Base-by-base conservation (phyloP, 2,329 filamentous ascomycete genomes). In the Pseudogymnoascus verrucosus region DNA sequence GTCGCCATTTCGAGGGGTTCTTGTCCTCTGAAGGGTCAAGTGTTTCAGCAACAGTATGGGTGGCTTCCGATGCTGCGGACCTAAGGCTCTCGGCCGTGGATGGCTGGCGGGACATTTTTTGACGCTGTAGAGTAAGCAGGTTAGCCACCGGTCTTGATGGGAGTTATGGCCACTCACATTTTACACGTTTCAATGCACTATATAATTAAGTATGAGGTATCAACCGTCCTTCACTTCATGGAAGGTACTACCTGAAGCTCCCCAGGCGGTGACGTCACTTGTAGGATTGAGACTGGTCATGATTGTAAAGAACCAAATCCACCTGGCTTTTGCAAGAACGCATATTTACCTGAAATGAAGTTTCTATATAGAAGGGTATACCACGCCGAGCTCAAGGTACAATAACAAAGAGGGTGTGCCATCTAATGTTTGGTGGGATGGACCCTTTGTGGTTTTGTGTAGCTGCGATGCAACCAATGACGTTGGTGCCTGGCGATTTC, bases 71-170 rank as follows among this genome's bases (percentile, higher is more conserved):
- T 7, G 67, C 65, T 36, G 64, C 67, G 16, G 51, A 60, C 62
- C 66, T 68, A 51, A 71, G 39, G 36, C 34, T 63, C n/a, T 70
- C 66, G n/a, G 65, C n/a, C 5, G 66, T 68, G 40, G 68, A 67
- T 21, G 67, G 67, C 60, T 71, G 66, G 62, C 62, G 63, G 21
- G 70, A 69, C 69, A 71, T 72, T 54, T 54, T 31, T 6, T 1
- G n/a, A 19, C n/a, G 16, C 47, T 54, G n/a, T 16, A 19, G n/a
- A 54, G 26, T 12, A 3, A 54, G 19, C 26, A 31, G 26, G 5
- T 54, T 47, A 54, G 26, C 47, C 12, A 12, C 23, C 8, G 23
- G 14, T 19, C 26, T 19, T 54, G 14, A 7, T 54, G n/a, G 8
- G 7, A 11, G 8, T 54, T 7, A 16, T 19, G n/a, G 2, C 5